Base-by-base conservation (phyloP, 495 filamentous ascomycete species). In the Acidomyces sp. region DNA sequence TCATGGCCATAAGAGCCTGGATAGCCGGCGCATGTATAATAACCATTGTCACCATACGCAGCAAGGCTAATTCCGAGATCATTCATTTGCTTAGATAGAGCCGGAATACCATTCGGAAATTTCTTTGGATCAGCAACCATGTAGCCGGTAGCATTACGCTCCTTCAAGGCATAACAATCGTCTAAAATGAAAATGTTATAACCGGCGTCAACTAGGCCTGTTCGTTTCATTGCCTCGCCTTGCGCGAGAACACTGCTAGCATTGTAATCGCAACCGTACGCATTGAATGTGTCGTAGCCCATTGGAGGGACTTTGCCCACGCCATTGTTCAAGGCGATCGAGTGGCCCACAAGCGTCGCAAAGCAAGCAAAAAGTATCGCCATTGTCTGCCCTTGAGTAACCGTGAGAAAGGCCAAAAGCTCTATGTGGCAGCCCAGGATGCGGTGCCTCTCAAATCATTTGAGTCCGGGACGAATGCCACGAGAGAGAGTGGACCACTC, bases 221-320 rank as follows among this genome's bases (percentile, higher is more conserved):
- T 16, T 24, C 48, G 30, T 22, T 33, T 19, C 49, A 52, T 52
- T 10, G 35, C 33, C 20, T 48, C 3, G 6, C 44, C 48, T 39
- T 48, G 45, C 3, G 22, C 33, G n/a, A 39, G 24, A 25, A 48
- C 48, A 15, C 18, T 35, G 6, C 38, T 27, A 11, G 46, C 37
- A 27, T 52, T 43, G 39, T 52, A 52, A 20, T 48, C 22, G 31
- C 49, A 43, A 15, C 18, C 49, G 32, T 48, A 52, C 7, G 45
- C 49, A 22, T 52, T 52, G 23, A 42, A 52, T 1, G 49, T 52
- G 24, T 52, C 45, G 27, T 52, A 52, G 9, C 49, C 49, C 38
- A 52, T 30, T 10, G 41, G 35, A 1, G 44, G 49, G 13, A 52
- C 34, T 22, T 44, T 43, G 23, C 49, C 49, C 13, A 52, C 49